Percentiles rank a stretch among this genome's conserved stretches.
Evolutionary conservation across 192 early-diverging fungal genomes (phyloP).

Genomic region (Backusella australiensis): DNA sequence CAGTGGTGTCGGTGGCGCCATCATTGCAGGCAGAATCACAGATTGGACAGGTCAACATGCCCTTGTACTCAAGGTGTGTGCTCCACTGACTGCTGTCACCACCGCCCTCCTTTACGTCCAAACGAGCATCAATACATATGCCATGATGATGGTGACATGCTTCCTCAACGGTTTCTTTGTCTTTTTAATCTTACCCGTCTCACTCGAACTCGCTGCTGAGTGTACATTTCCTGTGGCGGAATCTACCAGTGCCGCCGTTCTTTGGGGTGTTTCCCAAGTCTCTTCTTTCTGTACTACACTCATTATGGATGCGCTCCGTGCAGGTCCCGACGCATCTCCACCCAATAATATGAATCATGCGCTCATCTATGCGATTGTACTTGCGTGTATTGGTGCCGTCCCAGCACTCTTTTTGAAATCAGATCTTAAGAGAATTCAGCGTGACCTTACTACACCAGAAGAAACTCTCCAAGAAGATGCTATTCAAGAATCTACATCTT

Average conservation of each 20-base stretch:
- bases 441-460: background rate
- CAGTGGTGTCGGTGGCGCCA: constrained; percentile 7
- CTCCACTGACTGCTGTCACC: constrained; percentile 10
- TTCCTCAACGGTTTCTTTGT: constrained; percentile 29
- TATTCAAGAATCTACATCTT: background rate
- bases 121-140: constrained; percentile 24
- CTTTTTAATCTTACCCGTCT: constrained; percentile 18
- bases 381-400: constrained; percentile 6
- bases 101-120: constrained; percentile 28
- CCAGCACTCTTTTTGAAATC: constrained; percentile 26
- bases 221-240: constrained; percentile 35
- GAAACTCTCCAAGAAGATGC: background rate
- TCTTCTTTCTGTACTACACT: constrained; percentile 6
- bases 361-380: constrained; percentile 11
- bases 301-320: constrained; percentile 24
- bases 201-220: constrained; percentile 29
- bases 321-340: constrained; percentile 23
- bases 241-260: constrained; percentile 22
- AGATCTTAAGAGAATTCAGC: constrained; percentile 21
- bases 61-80: constrained; percentile 20
- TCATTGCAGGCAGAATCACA: constrained; percentile 10
- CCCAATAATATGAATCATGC: constrained; percentile 29
- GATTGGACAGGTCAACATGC: constrained; percentile 20
- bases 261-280: constrained; percentile 17
- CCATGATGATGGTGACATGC: constrained; percentile 22